Evolutionary conservation across 176 grass and related monocot species (phyloP).

Genomic region (Carex kokanica): DNA sequence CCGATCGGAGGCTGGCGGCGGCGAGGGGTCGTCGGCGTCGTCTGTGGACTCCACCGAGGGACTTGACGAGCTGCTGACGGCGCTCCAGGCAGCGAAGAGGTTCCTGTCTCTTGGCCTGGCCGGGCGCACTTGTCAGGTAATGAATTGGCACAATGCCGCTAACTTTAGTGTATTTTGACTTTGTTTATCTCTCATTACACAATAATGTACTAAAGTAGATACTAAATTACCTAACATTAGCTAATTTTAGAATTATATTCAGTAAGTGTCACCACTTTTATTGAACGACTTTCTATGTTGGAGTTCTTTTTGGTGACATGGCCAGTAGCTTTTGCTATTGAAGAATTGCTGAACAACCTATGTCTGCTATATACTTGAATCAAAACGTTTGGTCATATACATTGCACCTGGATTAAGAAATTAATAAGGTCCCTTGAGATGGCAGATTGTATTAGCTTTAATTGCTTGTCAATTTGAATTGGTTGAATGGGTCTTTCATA

Average conservation of each 20-base stretch:
- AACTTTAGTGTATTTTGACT: conserved; percentile 15
- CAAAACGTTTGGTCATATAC: background rate
- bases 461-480: background rate
- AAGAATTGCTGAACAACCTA: background rate
- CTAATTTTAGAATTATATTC: conserved; percentile 18
- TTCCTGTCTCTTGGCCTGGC: conserved; percentile 49
- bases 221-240: background rate
- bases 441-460: background rate
- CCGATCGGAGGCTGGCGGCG: conserved; percentile 23
- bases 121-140: conserved; percentile 39
- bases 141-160: conserved; percentile 35
- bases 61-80: conserved; percentile 53
- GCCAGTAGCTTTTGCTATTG: background rate
- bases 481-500: background rate
- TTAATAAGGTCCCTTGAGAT: background rate
- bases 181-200: conserved; percentile 27
- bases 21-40: conserved; percentile 22
- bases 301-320: background rate
- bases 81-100: conserved; percentile 57
- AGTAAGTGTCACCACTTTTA: background rate
- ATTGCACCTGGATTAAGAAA: background rate
- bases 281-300: background rate
- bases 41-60: background rate
- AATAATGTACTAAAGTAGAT: background rate
- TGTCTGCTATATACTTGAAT: background rate